Conservation (phyloP, 208 protist genomes). For the Trypanosoma congolense region DNA sequence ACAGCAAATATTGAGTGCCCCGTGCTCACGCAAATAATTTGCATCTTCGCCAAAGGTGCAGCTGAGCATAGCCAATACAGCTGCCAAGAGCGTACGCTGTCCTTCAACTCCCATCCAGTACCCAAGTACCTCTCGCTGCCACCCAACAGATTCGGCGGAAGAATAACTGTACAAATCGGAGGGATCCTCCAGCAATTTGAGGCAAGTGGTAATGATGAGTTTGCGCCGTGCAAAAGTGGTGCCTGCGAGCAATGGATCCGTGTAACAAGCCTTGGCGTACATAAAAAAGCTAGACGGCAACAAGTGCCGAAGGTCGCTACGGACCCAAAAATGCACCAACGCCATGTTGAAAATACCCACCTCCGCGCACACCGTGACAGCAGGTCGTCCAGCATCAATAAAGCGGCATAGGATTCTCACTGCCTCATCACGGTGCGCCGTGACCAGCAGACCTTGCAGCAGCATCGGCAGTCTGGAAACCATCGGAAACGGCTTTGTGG, state of each 20-base stretch:
- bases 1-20: conserved; percentile 57
- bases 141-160: conserved; percentile 31
- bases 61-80: conserved; percentile 58
- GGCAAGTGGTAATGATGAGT: conserved; percentile 40
- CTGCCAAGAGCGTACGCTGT: conserved; percentile 58
- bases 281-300: conserved; percentile 83
- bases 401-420: conserved; percentile 76
- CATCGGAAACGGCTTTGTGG: conserved; percentile 41
- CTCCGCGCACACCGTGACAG: conserved; percentile 73
- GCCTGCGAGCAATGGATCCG: conserved; percentile 66
- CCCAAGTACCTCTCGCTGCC: conserved; percentile 68
- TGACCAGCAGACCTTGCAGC: conserved; percentile 69
- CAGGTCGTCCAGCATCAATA: conserved; percentile 64
- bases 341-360: conserved; percentile 74
- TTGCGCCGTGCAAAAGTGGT: conserved; percentile 35
- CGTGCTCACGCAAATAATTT: conserved; percentile 39
- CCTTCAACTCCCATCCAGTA: conserved; percentile 47
- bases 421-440: conserved; percentile 69
- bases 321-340: conserved; percentile 70
- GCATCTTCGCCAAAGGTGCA: conserved; percentile 45
- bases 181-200: conserved; percentile 56
- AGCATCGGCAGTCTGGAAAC: conserved; percentile 71
- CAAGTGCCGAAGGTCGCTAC: conserved; percentile 63
- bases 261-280: conserved; percentile 79
- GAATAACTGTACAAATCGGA: conserved; percentile 27